Conservation (phyloP, 495 filamentous ascomycete genomes). For the Penicillium bialowiezense region DNA sequence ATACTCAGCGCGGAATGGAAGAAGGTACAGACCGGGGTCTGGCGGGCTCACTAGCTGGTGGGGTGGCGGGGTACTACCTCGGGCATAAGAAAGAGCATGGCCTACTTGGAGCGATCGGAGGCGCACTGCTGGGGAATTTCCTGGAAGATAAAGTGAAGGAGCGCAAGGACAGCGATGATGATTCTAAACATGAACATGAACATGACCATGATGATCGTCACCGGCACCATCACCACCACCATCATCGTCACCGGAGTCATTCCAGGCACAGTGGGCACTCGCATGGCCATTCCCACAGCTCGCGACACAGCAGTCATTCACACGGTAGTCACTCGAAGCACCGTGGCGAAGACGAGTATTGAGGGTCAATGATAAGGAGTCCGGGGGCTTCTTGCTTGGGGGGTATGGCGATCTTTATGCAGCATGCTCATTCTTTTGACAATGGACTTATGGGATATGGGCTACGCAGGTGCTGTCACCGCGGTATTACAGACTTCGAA, state of each 20-base stretch:
- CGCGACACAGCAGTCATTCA: constrained; percentile 15
- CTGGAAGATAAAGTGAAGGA: constrained; percentile 41
- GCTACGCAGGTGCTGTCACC: no score
- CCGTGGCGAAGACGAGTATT: background rate
- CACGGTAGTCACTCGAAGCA: constrained; percentile 18
- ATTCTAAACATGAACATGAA: constrained; percentile 13
- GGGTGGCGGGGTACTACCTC: constrained; percentile 44
- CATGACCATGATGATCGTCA: constrained; percentile 16
- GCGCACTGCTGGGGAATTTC: constrained; percentile 47
- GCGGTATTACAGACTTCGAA: no score
- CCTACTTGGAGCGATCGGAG: constrained; percentile 46
- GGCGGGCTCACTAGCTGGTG: constrained; percentile 42
- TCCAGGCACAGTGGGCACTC: constrained; percentile 20
- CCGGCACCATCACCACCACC: constrained; percentile 16
- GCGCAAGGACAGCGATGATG: constrained; percentile 14
- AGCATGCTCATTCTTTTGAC: no score
- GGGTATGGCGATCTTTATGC: no score
- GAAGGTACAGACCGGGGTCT: constrained; percentile 25
- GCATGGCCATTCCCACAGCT: constrained; percentile 6
- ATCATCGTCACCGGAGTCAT: constrained; percentile 26
- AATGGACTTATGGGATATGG: no score
- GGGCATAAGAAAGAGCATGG: constrained; percentile 49
- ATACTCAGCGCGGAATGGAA: constrained; percentile 9
- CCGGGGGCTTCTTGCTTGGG: no score
- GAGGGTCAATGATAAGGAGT: background rate